Conservation (phyloP, 2,329 filamentous ascomycete species). For the Trichoderma sp. region DNA sequence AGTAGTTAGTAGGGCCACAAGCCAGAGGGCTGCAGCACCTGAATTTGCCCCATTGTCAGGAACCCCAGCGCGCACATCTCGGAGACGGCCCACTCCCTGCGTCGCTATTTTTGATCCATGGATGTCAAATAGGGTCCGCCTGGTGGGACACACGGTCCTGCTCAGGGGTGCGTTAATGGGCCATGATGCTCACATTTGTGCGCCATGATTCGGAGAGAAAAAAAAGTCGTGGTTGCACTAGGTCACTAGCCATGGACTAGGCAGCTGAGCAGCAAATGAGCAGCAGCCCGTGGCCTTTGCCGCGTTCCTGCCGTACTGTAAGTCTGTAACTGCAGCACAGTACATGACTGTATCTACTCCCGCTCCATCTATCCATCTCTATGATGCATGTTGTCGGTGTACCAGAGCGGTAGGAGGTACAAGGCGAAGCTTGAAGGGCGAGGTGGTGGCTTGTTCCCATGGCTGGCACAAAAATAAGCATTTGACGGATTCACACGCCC, state of each 20-base stretch:
- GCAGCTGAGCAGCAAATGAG: conserved; percentile 10
- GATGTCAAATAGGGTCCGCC: conserved; percentile 15
- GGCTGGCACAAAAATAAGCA: neutral
- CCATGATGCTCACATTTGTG: neutral
- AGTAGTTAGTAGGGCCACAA: neutral
- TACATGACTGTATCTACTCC: neutral
- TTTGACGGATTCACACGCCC: neutral
- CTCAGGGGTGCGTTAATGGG: conserved; percentile 14
- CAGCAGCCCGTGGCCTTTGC: neutral
- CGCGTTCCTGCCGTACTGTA: neutral
- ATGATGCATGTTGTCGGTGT: neutral
- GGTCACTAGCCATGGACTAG: neutral
- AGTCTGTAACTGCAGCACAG: neutral
- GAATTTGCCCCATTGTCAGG: conserved; percentile 12
- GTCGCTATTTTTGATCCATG: conserved; percentile 19
- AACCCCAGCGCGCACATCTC: conserved; percentile 17
- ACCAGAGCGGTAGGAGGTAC: neutral
- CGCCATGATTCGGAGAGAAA: conserved; percentile 11
- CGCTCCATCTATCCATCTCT: neutral
- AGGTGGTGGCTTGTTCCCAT: neutral
- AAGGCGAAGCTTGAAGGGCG: neutral
- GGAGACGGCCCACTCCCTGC: conserved; percentile 7
- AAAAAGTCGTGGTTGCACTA: conserved; percentile 7
- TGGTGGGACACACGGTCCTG: conserved; percentile 16
- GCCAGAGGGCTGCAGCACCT: neutral